These are phyloP conservation scores for Apiotrichum akiyoshidainum DNA, from an alignment of 1,284 basidiomycete genomes.

Conservation along the genomic window DNA sequence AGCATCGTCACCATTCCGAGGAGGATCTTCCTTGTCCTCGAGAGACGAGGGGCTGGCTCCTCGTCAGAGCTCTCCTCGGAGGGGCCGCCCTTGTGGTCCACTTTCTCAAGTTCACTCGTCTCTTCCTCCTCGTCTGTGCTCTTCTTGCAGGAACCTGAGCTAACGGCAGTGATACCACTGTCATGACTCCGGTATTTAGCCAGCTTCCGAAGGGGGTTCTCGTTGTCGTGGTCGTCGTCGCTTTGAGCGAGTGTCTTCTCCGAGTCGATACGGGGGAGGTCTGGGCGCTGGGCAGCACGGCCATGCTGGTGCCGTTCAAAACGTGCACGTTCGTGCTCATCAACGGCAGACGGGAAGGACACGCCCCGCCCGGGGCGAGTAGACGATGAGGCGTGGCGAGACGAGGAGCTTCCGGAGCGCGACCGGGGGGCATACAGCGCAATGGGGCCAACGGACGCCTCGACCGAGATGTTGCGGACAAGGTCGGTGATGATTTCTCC, in stretches of 20 bases:
- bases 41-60: neutral
- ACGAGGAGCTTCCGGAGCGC: conserved; percentile 9
- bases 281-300: neutral
- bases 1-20: conserved; percentile 28
- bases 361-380: neutral
- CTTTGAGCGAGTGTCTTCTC: conserved; percentile 15
- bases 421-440: conserved; percentile 13
- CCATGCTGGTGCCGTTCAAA: neutral
- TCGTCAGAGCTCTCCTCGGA: neutral
- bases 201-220: neutral
- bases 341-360: conserved; percentile 7
- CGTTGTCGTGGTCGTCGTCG: conserved; percentile 1
- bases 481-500: conserved; percentile 17
- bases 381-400: neutral
- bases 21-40: conserved; percentile 17
- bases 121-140: neutral
- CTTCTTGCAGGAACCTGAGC: neutral
- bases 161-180: neutral
- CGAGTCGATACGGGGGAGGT: conserved; percentile 20
- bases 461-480: conserved; percentile 13
- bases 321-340: conserved; percentile 3
- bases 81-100: neutral
- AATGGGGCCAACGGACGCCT: conserved; percentile 12
- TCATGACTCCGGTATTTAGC: conserved; percentile 3
- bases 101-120: neutral